phyloP scores from a whole-genome alignment of 768 basidiomycete genomes.

The Termitomyces sp. region DNA sequence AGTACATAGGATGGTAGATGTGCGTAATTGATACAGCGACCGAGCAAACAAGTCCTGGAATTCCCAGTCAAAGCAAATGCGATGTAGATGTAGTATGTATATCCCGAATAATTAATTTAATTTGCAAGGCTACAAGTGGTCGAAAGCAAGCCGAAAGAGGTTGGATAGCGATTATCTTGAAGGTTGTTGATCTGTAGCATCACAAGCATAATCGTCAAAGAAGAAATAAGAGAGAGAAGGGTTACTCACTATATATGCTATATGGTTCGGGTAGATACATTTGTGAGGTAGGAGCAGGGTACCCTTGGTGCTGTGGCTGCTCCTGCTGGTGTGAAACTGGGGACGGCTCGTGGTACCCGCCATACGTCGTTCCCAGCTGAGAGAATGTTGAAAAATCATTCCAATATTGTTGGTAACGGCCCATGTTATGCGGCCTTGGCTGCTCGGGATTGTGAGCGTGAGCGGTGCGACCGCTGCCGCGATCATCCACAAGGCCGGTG shows the following conservation, averaged over 20 bases:
- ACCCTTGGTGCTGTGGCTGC: constrained; percentile 10
- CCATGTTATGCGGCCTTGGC: constrained; percentile 17
- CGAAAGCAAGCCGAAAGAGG: constrained; percentile 7
- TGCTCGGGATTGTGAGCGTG: constrained; percentile 8
- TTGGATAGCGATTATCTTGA: constrained; percentile 8
- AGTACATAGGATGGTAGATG: neutral
- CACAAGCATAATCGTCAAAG: neutral
- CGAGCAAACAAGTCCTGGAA: neutral
- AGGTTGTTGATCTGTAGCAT: constrained; percentile 4
- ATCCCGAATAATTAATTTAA: constrained; percentile 3
- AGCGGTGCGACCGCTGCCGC: constrained; percentile 9
- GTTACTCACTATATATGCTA: constrained; percentile 21
- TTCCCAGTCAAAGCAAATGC: constrained; percentile 3
- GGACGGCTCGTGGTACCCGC: constrained; percentile 18
- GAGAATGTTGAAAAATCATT: constrained; percentile 51
- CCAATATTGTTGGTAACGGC: constrained; percentile 53
- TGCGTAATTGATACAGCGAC: constrained; percentile 5
- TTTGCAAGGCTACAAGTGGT: constrained; percentile 6
- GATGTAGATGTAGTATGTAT: neutral
- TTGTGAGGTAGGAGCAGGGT: constrained; percentile 13
- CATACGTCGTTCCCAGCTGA: constrained; percentile 42
- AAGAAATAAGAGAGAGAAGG: neutral
- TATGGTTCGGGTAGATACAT: constrained; percentile 25
- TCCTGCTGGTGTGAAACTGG: constrained; percentile 10
- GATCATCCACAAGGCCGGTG: constrained; percentile 62